phyloP scores from a whole-genome alignment of 352 stramenopile genomes.

The Chrysophaeum taylorii region DNA sequence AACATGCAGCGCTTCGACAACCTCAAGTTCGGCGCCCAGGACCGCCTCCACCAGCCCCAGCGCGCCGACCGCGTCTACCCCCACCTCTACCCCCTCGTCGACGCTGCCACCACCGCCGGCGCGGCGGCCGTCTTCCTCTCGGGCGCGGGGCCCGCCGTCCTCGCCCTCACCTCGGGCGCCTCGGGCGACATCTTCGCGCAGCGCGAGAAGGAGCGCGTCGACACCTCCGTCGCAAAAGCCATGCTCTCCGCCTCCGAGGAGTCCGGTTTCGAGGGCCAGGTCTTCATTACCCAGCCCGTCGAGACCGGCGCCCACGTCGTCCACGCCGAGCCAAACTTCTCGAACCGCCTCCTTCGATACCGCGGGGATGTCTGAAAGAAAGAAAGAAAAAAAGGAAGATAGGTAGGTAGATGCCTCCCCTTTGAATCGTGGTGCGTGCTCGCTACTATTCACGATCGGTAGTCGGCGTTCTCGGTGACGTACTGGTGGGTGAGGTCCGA shows the following conservation, averaged over 20 bases:
- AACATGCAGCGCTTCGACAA: conserved; percentile 90
- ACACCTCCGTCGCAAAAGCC: conserved; percentile 79
- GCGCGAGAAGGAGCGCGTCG: conserved; percentile 63
- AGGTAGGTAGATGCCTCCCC: no score
- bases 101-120: conserved; percentile 83
- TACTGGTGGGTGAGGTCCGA: conserved; percentile 97
- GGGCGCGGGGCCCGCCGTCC: conserved; percentile 89
- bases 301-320: conserved; percentile 89
- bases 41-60: conserved; percentile 86
- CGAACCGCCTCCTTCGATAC: background rate
- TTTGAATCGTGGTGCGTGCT: no score
- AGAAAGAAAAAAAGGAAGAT: no score
- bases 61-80: conserved; percentile 83
- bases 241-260: conserved; percentile 59
- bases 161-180: conserved; percentile 91
- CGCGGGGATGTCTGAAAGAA: conserved; percentile 1
- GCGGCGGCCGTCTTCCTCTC: conserved; percentile 88
- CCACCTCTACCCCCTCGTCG: conserved; percentile 90
- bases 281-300: conserved; percentile 91
- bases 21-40: conserved; percentile 3
- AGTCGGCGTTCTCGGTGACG: conserved; percentile 95
- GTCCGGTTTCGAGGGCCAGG: conserved; percentile 78
- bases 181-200: conserved; percentile 98
- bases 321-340: conserved; percentile 77
- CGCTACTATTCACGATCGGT: no score